Percentiles rank a stretch among this genome's conserved stretches.
Conservation (phyloP, 2,329 filamentous ascomycete genomes). For the Arthrobotrys sphaeroides region DNA sequence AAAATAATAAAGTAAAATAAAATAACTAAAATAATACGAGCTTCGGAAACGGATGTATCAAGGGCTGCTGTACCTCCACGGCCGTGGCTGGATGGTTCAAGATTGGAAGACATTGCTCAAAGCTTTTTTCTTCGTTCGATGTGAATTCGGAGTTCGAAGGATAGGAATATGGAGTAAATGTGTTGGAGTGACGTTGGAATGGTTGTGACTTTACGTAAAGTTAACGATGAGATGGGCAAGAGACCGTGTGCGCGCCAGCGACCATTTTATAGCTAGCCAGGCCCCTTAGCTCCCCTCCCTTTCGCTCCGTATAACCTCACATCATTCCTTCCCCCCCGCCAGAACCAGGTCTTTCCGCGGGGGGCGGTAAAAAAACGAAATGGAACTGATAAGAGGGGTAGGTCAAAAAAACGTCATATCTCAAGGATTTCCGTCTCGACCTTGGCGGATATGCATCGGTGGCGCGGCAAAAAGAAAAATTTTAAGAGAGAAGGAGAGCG, state of each 20-base stretch:
- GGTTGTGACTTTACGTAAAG: constrained; percentile 39
- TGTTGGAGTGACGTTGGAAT: constrained; percentile 40
- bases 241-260: constrained; percentile 6
- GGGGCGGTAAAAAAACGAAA: not conserved
- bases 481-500: not conserved
- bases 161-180: constrained; percentile 9
- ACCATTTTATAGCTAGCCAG: constrained; percentile 36
- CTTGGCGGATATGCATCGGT: constrained; percentile 40
- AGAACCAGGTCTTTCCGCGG: no score
- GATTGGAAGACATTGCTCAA: not conserved
- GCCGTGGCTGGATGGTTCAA: constrained; percentile 43
- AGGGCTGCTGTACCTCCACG: constrained; percentile 53
- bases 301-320: not conserved
- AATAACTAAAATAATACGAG: not conserved
- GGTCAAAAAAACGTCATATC: constrained; percentile 49
- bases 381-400: constrained; percentile 30
- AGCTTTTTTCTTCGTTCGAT: not conserved
- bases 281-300: not conserved
- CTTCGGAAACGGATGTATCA: no score
- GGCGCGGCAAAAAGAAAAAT: constrained; percentile 37
- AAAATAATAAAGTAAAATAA: not conserved
- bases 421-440: not conserved
- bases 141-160: not conserved
- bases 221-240: not conserved
- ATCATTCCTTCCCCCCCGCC: not conserved